Evolutionary conservation across 2,329 filamentous ascomycete species (phyloP).

Genomic region (Geosmithia flava): DNA sequence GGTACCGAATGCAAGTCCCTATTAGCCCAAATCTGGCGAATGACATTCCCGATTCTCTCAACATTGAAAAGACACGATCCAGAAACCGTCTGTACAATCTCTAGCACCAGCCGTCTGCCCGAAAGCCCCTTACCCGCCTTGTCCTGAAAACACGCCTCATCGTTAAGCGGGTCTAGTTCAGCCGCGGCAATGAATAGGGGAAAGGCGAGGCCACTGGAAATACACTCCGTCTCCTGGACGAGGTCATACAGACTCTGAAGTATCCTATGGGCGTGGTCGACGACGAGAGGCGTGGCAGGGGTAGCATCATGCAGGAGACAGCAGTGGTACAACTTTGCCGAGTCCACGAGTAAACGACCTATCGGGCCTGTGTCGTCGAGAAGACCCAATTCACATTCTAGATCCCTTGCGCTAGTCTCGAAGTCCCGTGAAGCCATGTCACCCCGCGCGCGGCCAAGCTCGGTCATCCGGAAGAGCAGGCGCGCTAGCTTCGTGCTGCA

Average conservation of each 20-base stretch:
- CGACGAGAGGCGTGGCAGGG: slow-evolving; percentile 19
- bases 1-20: slow-evolving; percentile 17
- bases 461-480: slow-evolving; percentile 31
- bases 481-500: slow-evolving; percentile 32
- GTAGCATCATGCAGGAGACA: slow-evolving; percentile 28
- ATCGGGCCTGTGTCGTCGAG: slow-evolving; percentile 10
- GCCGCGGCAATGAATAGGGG: slow-evolving; percentile 29
- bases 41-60: slow-evolving; percentile 28
- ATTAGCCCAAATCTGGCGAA: slow-evolving; percentile 32
- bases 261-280: slow-evolving; percentile 16
- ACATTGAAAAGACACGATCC: slow-evolving; percentile 28
- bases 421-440: slow-evolving; percentile 18
- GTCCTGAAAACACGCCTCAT: slow-evolving; percentile 17
- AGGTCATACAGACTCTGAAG: slow-evolving; percentile 18
- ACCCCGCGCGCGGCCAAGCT: slow-evolving; percentile 25
- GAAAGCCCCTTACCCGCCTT: slow-evolving; percentile 12
- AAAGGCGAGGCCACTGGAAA: slow-evolving; percentile 22
- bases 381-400: background rate
- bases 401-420: slow-evolving; percentile 4
- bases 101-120: slow-evolving; percentile 13
- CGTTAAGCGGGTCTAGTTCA: slow-evolving; percentile 20
- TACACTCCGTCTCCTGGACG: slow-evolving; percentile 13
- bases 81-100: slow-evolving; percentile 23
- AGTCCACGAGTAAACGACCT: slow-evolving; percentile 13
- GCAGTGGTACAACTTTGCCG: slow-evolving; percentile 30